These are phyloP conservation scores for Skeletonema costatum DNA, from an alignment of 108 stramenopile genomes.

Conservation along the genomic window DNA sequence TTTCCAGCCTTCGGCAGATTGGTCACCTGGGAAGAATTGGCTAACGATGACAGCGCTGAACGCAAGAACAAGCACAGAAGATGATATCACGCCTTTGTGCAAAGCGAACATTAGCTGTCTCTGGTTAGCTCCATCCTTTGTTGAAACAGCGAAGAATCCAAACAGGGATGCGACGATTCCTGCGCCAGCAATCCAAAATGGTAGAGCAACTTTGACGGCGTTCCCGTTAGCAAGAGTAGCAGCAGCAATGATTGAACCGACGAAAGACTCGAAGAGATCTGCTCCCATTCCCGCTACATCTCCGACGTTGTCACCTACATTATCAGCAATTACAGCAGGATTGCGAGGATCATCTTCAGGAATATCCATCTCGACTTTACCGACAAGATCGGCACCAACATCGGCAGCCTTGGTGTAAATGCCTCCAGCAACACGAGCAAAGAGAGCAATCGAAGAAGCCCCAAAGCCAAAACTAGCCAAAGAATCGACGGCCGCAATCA, in stretches of 20 bases:
- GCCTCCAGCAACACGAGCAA: conserved; percentile 97
- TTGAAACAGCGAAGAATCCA: conserved; percentile 70
- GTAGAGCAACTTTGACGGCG: conserved; percentile 72
- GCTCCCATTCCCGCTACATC: conserved; percentile 89
- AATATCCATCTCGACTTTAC: conserved; percentile 95
- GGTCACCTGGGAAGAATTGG: conserved; percentile 52
- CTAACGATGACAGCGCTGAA: conserved; percentile 54
- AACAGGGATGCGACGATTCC: conserved; percentile 88
- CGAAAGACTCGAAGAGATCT: conserved; percentile 87
- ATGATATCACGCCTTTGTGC: conserved; percentile 75
- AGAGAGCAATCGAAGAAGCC: conserved; percentile 95
- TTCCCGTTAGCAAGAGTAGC: conserved; percentile 82
- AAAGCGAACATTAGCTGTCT: conserved; percentile 71
- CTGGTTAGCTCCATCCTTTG: conserved; percentile 69
- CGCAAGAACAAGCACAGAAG: conserved; percentile 66
- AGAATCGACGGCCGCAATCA: conserved; percentile 1
- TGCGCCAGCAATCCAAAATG: conserved; percentile 86
- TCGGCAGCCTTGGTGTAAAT: conserved; percentile 99
- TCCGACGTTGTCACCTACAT: conserved; percentile 98
- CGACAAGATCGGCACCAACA: conserved; percentile 96
- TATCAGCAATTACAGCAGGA: conserved; percentile 98
- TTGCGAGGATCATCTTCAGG: conserved; percentile 97
- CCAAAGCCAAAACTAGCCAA: conserved; percentile 85
- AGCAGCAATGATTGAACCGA: conserved; percentile 91
- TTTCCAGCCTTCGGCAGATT: conserved; percentile 54